Evolutionary conservation across 345 rosid genomes (phyloP).

Genomic region (Salix exigua): DNA sequence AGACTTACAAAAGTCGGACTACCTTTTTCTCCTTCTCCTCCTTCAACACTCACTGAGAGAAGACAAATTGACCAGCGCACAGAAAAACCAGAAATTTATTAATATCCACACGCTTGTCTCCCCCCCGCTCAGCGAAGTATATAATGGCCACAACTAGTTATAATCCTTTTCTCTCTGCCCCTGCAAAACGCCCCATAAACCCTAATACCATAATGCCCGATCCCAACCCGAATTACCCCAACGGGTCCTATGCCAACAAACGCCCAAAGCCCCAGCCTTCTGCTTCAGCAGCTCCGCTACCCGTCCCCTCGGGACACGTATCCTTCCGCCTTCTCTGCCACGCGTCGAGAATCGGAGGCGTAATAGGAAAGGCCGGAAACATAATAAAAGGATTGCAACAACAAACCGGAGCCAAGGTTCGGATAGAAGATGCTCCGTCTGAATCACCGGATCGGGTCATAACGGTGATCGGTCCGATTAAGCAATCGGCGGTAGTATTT

Average conservation of each 20-base stretch:
- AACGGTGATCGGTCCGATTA: constrained; percentile 44
- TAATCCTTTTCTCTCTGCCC: too few relatives aligned
- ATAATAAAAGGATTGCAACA: constrained; percentile 79
- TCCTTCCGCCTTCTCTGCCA: constrained; percentile 72
- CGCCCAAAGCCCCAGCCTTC: constrained; percentile 43
- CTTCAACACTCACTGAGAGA: too few relatives aligned
- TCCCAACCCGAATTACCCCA: too few relatives aligned
- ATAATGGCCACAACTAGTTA: too few relatives aligned
- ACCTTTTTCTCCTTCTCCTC: too few relatives aligned
- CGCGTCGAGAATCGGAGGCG: constrained; percentile 66
- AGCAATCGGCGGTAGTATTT: neutral
- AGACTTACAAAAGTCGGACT: too few relatives aligned
- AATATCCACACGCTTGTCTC: too few relatives aligned
- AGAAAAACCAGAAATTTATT: too few relatives aligned
- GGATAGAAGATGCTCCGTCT: constrained; percentile 64
- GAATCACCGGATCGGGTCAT: constrained; percentile 69
- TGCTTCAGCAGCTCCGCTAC: constrained; percentile 19
- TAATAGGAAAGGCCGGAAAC: constrained; percentile 79
- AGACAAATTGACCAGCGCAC: too few relatives aligned
- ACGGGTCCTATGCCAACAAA: constrained; percentile 37
- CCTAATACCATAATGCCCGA: too few relatives aligned
- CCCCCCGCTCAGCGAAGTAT: too few relatives aligned
- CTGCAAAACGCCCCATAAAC: too few relatives aligned
- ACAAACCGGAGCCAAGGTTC: constrained; percentile 68
- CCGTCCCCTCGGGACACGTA: constrained; percentile 54